These are phyloP conservation scores for Sungouiozyma intestinalis DNA, from an alignment of 805 yeast genomes.

Conservation along the genomic window DNA sequence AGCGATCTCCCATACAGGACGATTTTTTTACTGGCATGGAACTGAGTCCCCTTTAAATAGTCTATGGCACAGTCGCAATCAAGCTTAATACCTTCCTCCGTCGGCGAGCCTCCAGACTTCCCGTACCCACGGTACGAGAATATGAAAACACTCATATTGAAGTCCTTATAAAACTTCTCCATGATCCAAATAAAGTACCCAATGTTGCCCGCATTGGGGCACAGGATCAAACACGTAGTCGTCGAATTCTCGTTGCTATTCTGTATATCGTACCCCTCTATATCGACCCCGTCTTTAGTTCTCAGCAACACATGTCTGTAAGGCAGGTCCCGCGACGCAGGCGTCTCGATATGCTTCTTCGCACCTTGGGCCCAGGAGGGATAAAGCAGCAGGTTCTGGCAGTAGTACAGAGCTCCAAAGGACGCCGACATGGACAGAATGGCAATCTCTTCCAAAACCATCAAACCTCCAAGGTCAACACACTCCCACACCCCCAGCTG, in stretches of 20 bases:
- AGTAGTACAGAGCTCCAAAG: slow-evolving; percentile 46
- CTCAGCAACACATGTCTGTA: slow-evolving; percentile 49
- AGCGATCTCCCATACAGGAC: slow-evolving; percentile 78
- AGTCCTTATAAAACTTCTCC: slow-evolving; percentile 46
- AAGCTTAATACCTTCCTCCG: slow-evolving; percentile 66
- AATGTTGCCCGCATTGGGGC: slow-evolving; percentile 95
- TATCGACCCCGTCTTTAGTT: slow-evolving; percentile 59
- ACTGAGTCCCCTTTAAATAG: slow-evolving; percentile 41
- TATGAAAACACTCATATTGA: slow-evolving; percentile 67
- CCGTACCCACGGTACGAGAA: slow-evolving; percentile 92
- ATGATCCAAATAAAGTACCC: slow-evolving; percentile 83
- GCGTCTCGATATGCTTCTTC: slow-evolving; percentile 58
- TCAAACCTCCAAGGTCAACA: slow-evolving; percentile 32
- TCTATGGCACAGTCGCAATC: slow-evolving; percentile 70
- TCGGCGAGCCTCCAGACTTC: slow-evolving; percentile 59
- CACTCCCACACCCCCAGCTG: neutral
- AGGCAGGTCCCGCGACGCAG: slow-evolving; percentile 55
- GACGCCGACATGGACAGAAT: slow-evolving; percentile 34
- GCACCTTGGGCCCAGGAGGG: slow-evolving; percentile 76
- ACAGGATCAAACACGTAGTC: slow-evolving; percentile 63
- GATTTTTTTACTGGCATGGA: slow-evolving; percentile 39
- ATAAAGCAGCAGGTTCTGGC: slow-evolving; percentile 60
- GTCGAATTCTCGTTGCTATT: slow-evolving; percentile 28
- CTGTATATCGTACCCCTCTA: slow-evolving; percentile 48
- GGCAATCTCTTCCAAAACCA: too few relatives aligned